Evolutionary conservation across 2,329 filamentous ascomycete species (phyloP).

Genomic region (Pseudogymnoascus sp.): DNA sequence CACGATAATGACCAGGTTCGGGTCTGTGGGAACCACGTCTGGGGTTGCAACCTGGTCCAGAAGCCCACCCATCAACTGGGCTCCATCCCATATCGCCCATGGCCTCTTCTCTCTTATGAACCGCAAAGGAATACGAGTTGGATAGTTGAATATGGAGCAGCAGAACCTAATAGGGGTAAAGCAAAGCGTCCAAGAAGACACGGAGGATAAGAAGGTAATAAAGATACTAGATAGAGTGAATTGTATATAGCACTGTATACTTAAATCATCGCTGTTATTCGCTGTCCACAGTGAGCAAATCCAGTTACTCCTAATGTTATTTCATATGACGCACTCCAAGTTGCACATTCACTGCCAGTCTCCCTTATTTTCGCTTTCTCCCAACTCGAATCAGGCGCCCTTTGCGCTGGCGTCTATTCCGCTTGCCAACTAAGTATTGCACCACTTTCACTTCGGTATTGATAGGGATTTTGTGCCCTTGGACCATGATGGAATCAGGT

Average conservation of each 20-base stretch:
- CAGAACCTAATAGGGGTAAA: neutral
- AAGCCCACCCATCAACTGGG: neutral
- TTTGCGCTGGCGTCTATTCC: neutral
- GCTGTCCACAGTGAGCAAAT: neutral
- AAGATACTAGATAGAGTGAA: neutral
- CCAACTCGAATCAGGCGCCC: neutral
- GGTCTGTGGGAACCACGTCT: neutral
- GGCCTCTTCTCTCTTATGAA: neutral
- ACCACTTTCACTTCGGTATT: neutral
- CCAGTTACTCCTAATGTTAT: neutral
- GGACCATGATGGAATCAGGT: neutral
- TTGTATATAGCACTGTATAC: neutral
- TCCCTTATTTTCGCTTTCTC: neutral
- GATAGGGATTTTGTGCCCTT: neutral
- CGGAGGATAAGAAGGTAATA: neutral
- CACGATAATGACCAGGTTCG: neutral
- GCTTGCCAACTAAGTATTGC: neutral
- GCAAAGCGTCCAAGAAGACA: neutral
- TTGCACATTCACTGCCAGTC: neutral
- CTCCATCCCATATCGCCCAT: slow-evolving; percentile 3
- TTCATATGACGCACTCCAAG: neutral
- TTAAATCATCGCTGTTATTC: slow-evolving; percentile 4
- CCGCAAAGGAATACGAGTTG: neutral
- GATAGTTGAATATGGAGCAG: neutral
- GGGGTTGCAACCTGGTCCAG: neutral